Conservation (phyloP, 495 filamentous ascomycete species). For the Bombardia bombarda region DNA sequence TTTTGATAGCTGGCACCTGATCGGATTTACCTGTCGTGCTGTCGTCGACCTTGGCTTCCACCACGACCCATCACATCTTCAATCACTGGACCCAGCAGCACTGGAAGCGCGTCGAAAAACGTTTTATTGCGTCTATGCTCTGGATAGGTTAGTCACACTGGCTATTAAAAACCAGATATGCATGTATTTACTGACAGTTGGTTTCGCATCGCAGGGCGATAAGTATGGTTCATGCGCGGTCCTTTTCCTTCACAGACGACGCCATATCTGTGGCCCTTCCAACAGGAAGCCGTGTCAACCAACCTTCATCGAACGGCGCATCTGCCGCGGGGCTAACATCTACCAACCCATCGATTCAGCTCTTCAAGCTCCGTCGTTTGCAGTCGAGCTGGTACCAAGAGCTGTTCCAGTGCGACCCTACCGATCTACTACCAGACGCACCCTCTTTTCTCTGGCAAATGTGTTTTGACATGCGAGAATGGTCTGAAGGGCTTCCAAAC, state of each 20-base stretch:
- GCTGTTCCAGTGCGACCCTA: conserved; percentile 61
- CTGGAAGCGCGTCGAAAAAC: conserved; percentile 70
- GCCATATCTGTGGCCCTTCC: conserved; percentile 63
- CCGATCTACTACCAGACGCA: conserved; percentile 52
- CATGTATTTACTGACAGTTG: conserved; percentile 4
- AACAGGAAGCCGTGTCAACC: conserved; percentile 24
- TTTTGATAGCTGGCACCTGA: conserved; percentile 85
- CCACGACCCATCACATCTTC: conserved; percentile 70
- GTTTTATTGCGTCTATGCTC: conserved; percentile 77
- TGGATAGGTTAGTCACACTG: conserved; percentile 60
- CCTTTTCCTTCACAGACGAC: conserved; percentile 87
- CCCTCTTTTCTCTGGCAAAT: conserved; percentile 53
- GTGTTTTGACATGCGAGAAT: conserved; percentile 56
- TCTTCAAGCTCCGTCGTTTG: conserved; percentile 67
- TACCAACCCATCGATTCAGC: conserved; percentile 47
- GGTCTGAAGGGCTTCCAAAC: conserved; percentile 55
- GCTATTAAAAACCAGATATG: neutral
- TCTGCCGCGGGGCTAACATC: conserved; percentile 39
- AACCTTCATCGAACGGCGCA: conserved; percentile 24
- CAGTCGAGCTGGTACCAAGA: conserved; percentile 79
- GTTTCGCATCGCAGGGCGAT: conserved; percentile 55
- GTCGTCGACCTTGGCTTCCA: conserved; percentile 84
- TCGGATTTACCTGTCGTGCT: conserved; percentile 77
- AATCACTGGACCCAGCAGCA: conserved; percentile 50
- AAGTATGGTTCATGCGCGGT: conserved; percentile 67